phyloP scores from a whole-genome alignment of 768 basidiomycete genomes.

The Tephrocybe sp. region DNA sequence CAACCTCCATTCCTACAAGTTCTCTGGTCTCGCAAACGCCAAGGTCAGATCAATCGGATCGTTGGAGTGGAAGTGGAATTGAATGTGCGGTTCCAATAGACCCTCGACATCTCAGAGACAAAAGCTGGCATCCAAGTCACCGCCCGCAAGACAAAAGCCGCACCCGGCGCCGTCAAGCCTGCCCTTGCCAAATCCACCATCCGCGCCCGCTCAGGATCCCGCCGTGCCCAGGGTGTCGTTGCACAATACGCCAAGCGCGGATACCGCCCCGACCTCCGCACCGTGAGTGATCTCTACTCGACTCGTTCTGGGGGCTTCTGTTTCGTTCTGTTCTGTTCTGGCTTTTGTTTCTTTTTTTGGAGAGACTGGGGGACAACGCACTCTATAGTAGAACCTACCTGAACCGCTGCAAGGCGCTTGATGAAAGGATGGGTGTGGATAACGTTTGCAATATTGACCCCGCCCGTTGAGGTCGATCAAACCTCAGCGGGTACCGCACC shows the following conservation, averaged over 20 bases:
- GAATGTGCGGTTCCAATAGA: slow-evolving; percentile 37
- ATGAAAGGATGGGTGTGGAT: slow-evolving; percentile 92
- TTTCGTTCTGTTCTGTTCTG: too few relatives aligned
- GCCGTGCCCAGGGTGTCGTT: slow-evolving; percentile 68
- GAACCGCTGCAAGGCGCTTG: slow-evolving; percentile 49
- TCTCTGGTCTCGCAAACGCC: slow-evolving; percentile 83
- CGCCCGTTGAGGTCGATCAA: slow-evolving; percentile 58
- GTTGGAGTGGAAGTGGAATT: background rate
- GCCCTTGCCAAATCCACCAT: slow-evolving; percentile 51
- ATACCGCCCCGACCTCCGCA: slow-evolving; percentile 78
- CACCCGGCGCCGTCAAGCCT: slow-evolving; percentile 47
- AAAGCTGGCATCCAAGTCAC: slow-evolving; percentile 57
- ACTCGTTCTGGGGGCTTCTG: too few relatives aligned
- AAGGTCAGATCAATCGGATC: slow-evolving; percentile 48
- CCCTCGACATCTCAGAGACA: slow-evolving; percentile 61
- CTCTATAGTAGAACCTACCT: slow-evolving; percentile 92
- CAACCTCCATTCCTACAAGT: slow-evolving; percentile 90
- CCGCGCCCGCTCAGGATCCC: slow-evolving; percentile 68
- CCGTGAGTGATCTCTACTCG: slow-evolving; percentile 50
- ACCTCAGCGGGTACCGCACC: slow-evolving; percentile 54
- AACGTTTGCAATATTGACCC: slow-evolving; percentile 78
- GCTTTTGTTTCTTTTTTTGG: slow-evolving; percentile 14
- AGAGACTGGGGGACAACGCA: slow-evolving; percentile 42
- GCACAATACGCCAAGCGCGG: slow-evolving; percentile 58
- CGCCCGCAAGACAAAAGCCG: slow-evolving; percentile 64